Evolutionary conservation across 306 rosid genomes (phyloP), one percentile per base, ranked within the genome.

Genomic region (Corylus americana): DNA sequence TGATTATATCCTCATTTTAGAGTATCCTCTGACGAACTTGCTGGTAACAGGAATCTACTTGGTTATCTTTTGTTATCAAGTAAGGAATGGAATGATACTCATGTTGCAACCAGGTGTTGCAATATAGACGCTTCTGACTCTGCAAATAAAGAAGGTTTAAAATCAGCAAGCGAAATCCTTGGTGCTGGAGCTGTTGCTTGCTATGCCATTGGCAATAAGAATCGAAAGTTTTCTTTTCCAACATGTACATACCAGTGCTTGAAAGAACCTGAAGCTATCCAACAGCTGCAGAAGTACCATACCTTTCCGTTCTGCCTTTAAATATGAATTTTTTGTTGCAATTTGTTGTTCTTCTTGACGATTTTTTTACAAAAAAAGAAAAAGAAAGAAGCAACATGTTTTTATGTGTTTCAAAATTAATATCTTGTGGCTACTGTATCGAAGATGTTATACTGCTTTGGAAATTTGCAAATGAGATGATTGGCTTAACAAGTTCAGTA

Each of bases 101-200:
- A 94, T 78, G 73, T 80, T 59, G 97, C 95, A 9, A 85, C 83
- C 70, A 86, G 97, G 86, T 92, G 94, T 83, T 92, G 97, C 86
- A 86, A 85, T 74, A 66, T 83, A 69, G 83, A 86, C 47, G 78
- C 67, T 78, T 81, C 79, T 81, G 84, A 83, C 79, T 81, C 59
- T 74, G 86, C 80, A 70, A 78, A 83, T 55, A 49, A 82, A 76
- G 90, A 71, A 22, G 91, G 92, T 81, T 83, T 92, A 54, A 94
- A 90, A 84, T 84, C 90, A 79, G 85, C 91, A 11, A 73, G 80
- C 74, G 95, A 92, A 85, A 84, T 94, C 75, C 84, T 81, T 54
- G 97, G 97, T 67, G 98, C 95, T 74, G 97, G 90, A 85, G 90
- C 90, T 79, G 90, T 92, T 71, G 90, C 98, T 75, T 94, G 98